Conservation (phyloP, 2,329 filamentous ascomycete species). For the Trichoderma atrobrunneum region DNA sequence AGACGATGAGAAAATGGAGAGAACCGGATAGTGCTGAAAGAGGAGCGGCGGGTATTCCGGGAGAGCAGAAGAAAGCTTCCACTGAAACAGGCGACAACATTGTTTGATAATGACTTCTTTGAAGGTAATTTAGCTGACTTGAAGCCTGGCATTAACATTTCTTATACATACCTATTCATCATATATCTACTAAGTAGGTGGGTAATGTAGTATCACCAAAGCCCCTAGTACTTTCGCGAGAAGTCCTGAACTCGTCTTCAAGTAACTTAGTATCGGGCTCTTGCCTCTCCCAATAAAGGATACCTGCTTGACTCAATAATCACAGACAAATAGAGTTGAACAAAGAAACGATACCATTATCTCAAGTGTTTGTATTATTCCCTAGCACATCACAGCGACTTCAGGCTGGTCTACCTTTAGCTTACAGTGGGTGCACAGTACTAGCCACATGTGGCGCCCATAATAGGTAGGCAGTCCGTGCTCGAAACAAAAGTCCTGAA, state of each 20-base stretch:
- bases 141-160: neutral
- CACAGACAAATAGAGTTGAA: no score
- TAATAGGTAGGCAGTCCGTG: neutral
- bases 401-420: neutral
- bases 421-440: neutral
- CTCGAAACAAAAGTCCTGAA: neutral
- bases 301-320: no score
- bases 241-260: no score
- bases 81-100: neutral
- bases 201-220: neutral
- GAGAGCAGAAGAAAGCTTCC: neutral
- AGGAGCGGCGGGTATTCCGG: neutral
- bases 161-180: neutral
- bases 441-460: neutral
- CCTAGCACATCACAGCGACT: neutral
- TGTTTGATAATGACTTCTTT: neutral
- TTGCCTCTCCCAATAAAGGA: no score
- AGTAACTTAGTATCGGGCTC: no score
- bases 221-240: no score
- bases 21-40: neutral
- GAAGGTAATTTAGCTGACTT: neutral
- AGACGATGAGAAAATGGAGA: neutral
- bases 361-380: no score
- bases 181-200: no score
- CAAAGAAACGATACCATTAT: no score